Base-by-base conservation (phyloP, 1,284 basidiomycete genomes). In the Lentinula novae-zelandiae region DNA sequence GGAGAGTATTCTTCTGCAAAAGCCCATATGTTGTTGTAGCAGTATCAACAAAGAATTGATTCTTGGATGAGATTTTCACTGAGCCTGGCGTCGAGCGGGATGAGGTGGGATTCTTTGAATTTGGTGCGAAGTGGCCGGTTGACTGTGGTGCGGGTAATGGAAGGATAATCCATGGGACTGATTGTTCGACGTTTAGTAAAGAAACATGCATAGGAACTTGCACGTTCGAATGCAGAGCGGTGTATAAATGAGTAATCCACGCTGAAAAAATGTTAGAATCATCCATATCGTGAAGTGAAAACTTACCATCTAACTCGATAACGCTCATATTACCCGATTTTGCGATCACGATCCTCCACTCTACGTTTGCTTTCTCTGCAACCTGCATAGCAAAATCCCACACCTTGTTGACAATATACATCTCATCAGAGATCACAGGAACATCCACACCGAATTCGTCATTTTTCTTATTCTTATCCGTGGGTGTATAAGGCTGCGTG, bases 271-370 rank as follows among this genome's bases (percentile, higher is more conserved):
- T 34, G 40, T 59, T 56, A n/a, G 57, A 46, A 48, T 31, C 8
- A 9, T 36, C 38, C 42, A 56, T 49, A 27, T 38, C 48, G n/a
- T 33, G 38, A 52, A 63, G 44, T 55, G 53, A 59, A 51, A 42
- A 75, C 85, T 68, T 67, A 92, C 91, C 87, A 66, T 85, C 77
- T n/a, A 90, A 70, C 67, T 94, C 92, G 5, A 68, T 68, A 48
- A 76, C 72, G 0, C 72, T 70, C 75, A 93, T 83, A 12, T 73
- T 62, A 0, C 90, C 92, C 5, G 89, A 70, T 67, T 85, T 88
- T 15, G 86, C 76, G 62, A 94, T 75, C 3, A 89, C 84, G 17
- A 94, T 73, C 58, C 87, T 79, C 92, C 92, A 95, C 68, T 93
- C 90, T 13, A 92, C 75, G 68, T 85, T 84, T 9, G 86, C 86